phyloP scores from a whole-genome alignment of 176 grass and related monocot species.

The Aegilops umbellulata region DNA sequence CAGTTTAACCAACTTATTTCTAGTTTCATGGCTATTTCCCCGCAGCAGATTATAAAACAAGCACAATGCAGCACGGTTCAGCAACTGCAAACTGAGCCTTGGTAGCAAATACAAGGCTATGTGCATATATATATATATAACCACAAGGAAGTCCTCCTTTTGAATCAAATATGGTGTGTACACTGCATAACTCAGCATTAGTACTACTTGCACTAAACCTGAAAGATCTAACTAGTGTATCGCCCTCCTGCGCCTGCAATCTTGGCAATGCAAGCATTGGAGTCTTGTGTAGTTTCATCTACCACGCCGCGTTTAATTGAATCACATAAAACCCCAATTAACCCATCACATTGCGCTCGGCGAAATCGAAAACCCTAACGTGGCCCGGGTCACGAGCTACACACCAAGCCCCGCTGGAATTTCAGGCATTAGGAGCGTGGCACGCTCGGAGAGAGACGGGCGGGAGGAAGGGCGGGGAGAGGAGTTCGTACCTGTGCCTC shows the following conservation, averaged over 20 bases:
- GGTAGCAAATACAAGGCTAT: neutral
- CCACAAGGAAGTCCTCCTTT: neutral
- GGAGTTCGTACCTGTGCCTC: constrained; percentile 67
- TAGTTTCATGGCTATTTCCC: neutral
- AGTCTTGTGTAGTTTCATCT: neutral
- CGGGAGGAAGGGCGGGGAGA: neutral
- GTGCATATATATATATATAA: neutral
- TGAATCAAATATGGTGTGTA: neutral
- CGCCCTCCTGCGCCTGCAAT: neutral
- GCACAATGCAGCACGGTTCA: neutral
- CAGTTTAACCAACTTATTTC: neutral
- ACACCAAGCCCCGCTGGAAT: neutral
- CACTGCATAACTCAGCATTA: neutral
- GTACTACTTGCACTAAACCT: neutral
- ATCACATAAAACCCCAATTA: neutral
- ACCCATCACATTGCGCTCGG: neutral
- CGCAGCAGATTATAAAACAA: neutral
- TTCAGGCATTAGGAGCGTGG: neutral
- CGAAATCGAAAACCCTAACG: constrained; percentile 44
- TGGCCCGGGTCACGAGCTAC: neutral
- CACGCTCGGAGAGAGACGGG: neutral
- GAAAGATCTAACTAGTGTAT: neutral
- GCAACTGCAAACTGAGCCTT: neutral
- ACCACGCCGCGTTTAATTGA: neutral
- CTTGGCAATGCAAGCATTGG: neutral